Conservation (phyloP, 176 grass and related monocot genomes). For the Cocos nucifera region DNA sequence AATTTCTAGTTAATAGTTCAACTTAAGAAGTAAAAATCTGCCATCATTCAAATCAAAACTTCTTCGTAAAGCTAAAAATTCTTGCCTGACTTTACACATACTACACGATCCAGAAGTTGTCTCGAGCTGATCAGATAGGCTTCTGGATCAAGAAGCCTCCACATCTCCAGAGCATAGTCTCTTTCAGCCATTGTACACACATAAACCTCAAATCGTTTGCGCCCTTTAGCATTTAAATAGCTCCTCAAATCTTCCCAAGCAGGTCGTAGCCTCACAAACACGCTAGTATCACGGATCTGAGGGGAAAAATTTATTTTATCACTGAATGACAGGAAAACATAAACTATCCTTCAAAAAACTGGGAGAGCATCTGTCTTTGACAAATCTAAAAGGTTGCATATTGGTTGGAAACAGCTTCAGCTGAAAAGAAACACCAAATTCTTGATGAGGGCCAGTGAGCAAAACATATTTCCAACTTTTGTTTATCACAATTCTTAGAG, state of each 20-base stretch:
- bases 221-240: constrained; percentile 88
- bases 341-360: too few relatives aligned
- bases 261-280: constrained; percentile 94
- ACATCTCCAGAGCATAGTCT: constrained; percentile 98
- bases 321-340: constrained; percentile 8
- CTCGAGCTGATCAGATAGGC: constrained; percentile 57
- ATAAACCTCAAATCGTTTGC: constrained; percentile 95
- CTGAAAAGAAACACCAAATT: too few relatives aligned
- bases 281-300: constrained; percentile 92
- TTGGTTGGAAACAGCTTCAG: too few relatives aligned
- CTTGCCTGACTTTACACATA: constrained; percentile 85
- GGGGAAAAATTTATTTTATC: constrained; percentile 14
- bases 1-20: too few relatives aligned
- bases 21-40: too few relatives aligned
- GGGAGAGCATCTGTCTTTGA: too few relatives aligned
- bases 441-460: too few relatives aligned
- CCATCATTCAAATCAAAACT: background rate
- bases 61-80: constrained; percentile 1
- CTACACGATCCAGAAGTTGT: constrained; percentile 64
- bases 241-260: constrained; percentile 98
- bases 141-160: constrained; percentile 97
- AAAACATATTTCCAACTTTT: too few relatives aligned
- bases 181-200: constrained; percentile 97
- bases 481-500: too few relatives aligned
- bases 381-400: too few relatives aligned